phyloP scores from a whole-genome alignment of 345 rosid species.

The Syzygium grande region DNA sequence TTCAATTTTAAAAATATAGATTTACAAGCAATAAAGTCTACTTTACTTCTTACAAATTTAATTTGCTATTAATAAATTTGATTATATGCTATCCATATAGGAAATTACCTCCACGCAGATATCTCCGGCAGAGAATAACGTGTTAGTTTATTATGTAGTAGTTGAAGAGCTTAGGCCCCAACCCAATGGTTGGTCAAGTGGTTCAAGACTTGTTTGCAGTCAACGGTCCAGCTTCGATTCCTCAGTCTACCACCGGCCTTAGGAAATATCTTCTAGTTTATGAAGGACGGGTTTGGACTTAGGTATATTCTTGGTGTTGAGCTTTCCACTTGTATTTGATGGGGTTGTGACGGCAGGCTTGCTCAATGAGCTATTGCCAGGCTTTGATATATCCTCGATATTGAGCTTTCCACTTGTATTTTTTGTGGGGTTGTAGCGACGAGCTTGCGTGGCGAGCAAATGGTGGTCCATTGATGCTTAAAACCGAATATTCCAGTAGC shows the following conservation, averaged over 20 bases:
- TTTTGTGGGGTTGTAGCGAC: too few relatives aligned
- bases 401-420: too few relatives aligned
- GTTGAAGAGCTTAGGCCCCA: neutral
- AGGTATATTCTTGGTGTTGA: neutral
- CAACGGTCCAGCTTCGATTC: neutral
- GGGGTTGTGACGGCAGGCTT: neutral
- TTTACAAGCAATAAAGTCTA: neutral
- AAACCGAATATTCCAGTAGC: neutral
- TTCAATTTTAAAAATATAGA: neutral
- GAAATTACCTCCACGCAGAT: neutral
- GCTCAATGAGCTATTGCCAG: neutral
- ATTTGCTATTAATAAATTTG: neutral
- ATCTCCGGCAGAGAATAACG: neutral
- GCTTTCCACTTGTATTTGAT: neutral
- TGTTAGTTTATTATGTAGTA: neutral
- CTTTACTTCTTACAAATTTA: neutral
- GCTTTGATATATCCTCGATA: too few relatives aligned
- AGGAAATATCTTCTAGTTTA: neutral
- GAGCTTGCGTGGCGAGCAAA: too few relatives aligned
- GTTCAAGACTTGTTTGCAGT: neutral
- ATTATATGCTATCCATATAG: neutral
- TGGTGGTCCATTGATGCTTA: neutral
- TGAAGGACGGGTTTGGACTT: neutral
- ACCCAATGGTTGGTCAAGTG: neutral
- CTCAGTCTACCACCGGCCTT: neutral